These are phyloP conservation scores for Rosa lucieae DNA, from an alignment of 306 rosid genomes.

Conservation along the genomic window DNA sequence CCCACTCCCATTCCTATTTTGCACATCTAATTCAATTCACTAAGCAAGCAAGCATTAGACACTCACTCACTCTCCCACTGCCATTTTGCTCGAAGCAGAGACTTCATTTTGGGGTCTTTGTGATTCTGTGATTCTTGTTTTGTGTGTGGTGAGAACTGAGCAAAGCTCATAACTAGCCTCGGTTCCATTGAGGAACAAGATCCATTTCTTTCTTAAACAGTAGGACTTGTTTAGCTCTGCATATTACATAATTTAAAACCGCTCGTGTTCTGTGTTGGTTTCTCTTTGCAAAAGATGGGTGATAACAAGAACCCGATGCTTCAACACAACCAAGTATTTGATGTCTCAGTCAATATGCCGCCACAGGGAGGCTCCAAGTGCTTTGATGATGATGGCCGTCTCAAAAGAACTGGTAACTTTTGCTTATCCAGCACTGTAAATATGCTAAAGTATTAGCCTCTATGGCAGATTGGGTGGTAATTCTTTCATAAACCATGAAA, in stretches of 20 bases:
- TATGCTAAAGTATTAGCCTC: neutral
- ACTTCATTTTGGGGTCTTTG: neutral
- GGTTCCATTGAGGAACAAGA: neutral
- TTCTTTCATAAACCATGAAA: neutral
- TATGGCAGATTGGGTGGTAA: neutral
- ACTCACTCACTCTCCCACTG: neutral
- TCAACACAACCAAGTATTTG: constrained; percentile 51
- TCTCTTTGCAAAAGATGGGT: constrained; percentile 45
- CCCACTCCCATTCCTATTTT: neutral
- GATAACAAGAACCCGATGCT: constrained; percentile 40
- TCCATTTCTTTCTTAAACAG: neutral
- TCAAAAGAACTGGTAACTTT: constrained; percentile 56
- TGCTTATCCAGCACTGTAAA: too few relatives aligned
- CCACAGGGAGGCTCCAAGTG: constrained; percentile 60
- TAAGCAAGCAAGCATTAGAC: neutral
- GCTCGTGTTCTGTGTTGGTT: neutral
- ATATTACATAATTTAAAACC: neutral
- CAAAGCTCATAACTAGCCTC: neutral
- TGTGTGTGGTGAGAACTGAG: neutral
- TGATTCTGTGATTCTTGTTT: neutral
- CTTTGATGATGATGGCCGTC: constrained; percentile 71
- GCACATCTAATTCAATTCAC: neutral
- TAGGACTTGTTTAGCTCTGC: neutral
- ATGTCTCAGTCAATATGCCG: constrained; percentile 44
- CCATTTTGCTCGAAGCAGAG: neutral